These are phyloP conservation scores for Ophiostoma perfectum DNA, from an alignment of 2,329 filamentous ascomycete genomes.

Conservation along the genomic window DNA sequence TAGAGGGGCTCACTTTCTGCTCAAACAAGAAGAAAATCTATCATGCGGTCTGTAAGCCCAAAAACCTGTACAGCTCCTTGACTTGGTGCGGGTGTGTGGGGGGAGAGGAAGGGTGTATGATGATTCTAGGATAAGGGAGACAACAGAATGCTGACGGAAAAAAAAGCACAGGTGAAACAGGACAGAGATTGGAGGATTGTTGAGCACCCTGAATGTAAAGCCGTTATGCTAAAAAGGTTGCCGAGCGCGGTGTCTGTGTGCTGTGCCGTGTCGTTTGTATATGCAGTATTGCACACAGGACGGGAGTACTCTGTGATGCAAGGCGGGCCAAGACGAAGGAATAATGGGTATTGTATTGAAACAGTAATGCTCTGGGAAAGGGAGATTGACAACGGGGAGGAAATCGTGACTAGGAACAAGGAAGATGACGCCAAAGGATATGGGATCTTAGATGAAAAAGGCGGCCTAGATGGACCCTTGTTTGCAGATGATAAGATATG, in stretches of 20 bases:
- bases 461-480: not conserved
- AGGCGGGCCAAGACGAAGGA: not conserved
- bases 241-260: not conserved
- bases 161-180: slow-evolving; percentile 1
- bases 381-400: not conserved
- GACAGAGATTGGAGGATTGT: slow-evolving; percentile 3
- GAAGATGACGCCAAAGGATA: slow-evolving; percentile 4
- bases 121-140: not conserved
- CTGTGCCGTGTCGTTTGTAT: not conserved
- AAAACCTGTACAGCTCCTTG: not conserved
- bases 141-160: not conserved
- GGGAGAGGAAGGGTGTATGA: slow-evolving; percentile 2
- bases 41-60: too few species aligned
- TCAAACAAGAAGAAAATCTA: too few species aligned
- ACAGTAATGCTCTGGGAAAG: not conserved
- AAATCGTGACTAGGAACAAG: slow-evolving; percentile 13
- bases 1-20: too few species aligned
- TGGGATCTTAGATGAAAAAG: not conserved
- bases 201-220: not conserved
- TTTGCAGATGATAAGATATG: not conserved
- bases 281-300: not conserved
- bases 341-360: not conserved
- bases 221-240: not conserved
- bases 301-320: not conserved
- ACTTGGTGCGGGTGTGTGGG: not conserved